phyloP scores from a whole-genome alignment of 306 rosid genomes.

The Vigna reflexopilosa region DNA sequence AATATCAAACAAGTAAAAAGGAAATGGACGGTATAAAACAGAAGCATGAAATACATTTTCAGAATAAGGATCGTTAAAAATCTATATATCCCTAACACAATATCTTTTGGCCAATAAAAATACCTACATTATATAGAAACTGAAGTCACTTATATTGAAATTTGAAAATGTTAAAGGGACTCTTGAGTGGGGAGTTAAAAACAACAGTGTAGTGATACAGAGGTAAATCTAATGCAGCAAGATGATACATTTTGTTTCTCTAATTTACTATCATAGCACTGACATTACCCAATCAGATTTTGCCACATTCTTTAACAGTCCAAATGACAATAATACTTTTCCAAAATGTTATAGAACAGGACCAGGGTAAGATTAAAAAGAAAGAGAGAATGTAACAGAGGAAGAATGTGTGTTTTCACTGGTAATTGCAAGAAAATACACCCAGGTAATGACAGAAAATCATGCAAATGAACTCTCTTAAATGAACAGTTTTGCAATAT shows the following conservation, averaged over 20 bases:
- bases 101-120: too few relatives aligned
- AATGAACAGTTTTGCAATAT: background rate
- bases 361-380: background rate
- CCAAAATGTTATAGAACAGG: background rate
- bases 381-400: background rate
- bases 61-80: constrained; percentile 22
- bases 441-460: background rate
- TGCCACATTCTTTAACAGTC: background rate
- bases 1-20: constrained; percentile 17
- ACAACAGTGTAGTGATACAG: constrained; percentile 6
- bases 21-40: constrained; percentile 23
- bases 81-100: constrained; percentile 10
- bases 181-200: background rate
- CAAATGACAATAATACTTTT: background rate
- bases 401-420: background rate
- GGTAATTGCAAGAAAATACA: background rate
- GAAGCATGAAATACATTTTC: constrained; percentile 13
- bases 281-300: background rate
- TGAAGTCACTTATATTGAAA: constrained; percentile 4
- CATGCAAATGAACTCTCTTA: background rate
- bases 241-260: background rate
- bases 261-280: background rate
- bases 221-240: constrained; percentile 19
- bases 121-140: background rate
- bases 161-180: constrained; percentile 11